Evolutionary conservation across 306 rosid genomes (phyloP), one percentile per base, ranked within the genome.

Genomic region (Rubus parviflorus): DNA sequence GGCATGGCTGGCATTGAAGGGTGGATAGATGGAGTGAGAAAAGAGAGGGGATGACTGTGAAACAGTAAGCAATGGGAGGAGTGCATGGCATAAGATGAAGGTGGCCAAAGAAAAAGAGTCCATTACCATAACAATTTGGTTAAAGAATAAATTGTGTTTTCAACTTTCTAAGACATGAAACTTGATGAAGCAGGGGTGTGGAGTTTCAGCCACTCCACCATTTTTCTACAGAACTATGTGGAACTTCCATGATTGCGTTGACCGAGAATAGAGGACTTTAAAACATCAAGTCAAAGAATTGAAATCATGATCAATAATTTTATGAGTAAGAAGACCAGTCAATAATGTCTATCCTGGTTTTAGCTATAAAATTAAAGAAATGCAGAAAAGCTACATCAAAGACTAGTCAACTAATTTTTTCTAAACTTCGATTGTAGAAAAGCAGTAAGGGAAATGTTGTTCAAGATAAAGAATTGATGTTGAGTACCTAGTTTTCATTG

Each of bases 1-100:
- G 52, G 52, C n/a, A 48, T 52, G 46, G n/a, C 35, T 49, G 15
- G 66, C 53, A 20, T 72, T 76, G 80, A 76, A 76, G 73, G 40
- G 38, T n/a, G 80, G 80, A 68, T 1, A 7, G 63, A 76, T 52
- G 22, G 54, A 65, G 42, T 63, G 73, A 61, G 66, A 38, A 35
- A 14, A 20, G 6, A 8, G 46, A 51, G 22, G 51, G 51, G 17
- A 47, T 5, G 60, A 19, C 25, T 19, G 12, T 53, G 80, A 65
- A 37, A 45, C 65, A 6, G n/a, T 3, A 2, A 15, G 57, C 25
- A 9, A 30, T 37, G 80, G 66, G 22, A 37, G 25, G 42, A 51
- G 23, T 5, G 37, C 30, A 17, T 7, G 8, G 16, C 38, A 68
- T 68, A 46, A 13, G 10, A 13, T 25, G 67, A 62, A 13, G 65